phyloP scores from a whole-genome alignment of 805 yeast genomes.

The Nakazawaea anatomiae region DNA sequence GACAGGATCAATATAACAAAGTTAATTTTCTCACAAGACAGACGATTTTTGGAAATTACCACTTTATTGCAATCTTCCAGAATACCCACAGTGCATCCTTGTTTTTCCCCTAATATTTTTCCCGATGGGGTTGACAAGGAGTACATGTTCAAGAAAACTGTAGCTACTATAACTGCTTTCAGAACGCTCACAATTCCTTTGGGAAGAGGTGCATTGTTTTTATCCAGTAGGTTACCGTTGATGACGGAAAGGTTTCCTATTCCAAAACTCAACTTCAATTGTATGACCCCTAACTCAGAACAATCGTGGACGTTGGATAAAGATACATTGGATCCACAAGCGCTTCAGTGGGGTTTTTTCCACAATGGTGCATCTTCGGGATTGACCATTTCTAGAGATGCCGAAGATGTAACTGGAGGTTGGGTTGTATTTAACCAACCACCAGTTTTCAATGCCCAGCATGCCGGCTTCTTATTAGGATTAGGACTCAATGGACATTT shows the following conservation, averaged over 20 bases:
- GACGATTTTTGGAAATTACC: conserved; percentile 74
- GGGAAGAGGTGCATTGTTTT: conserved; percentile 73
- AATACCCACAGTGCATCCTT: conserved; percentile 44
- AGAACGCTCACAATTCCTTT: conserved; percentile 72
- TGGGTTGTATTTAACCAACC: conserved; percentile 92
- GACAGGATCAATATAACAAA: conserved; percentile 64
- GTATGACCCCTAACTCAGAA: conserved; percentile 59
- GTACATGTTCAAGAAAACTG: conserved; percentile 46
- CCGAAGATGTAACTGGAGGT: conserved; percentile 72
- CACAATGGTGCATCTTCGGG: conserved; percentile 93
- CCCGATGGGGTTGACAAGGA: conserved; percentile 3
- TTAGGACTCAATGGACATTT: conserved; percentile 90
- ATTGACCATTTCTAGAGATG: conserved; percentile 60
- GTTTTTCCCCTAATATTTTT: conserved; percentile 27
- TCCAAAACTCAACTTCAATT: conserved; percentile 66
- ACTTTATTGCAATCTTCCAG: conserved; percentile 65
- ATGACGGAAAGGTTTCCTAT: conserved; percentile 81
- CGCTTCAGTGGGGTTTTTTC: conserved; percentile 76
- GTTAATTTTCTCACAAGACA: conserved; percentile 68
- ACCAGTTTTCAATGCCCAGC: conserved; percentile 62
- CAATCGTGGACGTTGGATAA: conserved; percentile 57
- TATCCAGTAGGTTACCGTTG: conserved; percentile 65
- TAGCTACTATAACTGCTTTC: conserved; percentile 56
- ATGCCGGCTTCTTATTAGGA: conserved; percentile 93
- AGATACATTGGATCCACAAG: conserved; percentile 36